Base-by-base conservation (phyloP, 805 yeast species). In the Teunomyces barrocoloradensis region DNA sequence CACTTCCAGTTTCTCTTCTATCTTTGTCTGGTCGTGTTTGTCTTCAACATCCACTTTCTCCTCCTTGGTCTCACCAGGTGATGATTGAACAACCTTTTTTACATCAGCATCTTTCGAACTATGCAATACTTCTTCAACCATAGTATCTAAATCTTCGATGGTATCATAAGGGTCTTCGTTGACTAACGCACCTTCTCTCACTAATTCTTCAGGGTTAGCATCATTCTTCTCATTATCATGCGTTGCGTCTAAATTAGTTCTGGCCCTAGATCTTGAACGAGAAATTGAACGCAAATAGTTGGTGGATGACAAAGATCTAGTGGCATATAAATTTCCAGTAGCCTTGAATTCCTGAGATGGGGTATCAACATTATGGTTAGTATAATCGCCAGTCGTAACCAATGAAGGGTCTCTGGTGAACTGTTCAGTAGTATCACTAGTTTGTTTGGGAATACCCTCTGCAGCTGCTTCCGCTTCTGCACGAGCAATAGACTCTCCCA, bases 221-320 rank as follows among this genome's bases (percentile, higher is more conserved):
- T 63, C 67, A 43, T 59, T 60, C 50, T 61, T 58, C 13, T 71
- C 69, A 13, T 59, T 59, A 21, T 61, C 53, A 48, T 68, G 71
- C 43, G 61, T 56, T 5, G 47, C 35, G 20, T 50, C 48, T 27
- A 41, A 10, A 13, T 44, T 49, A 27, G 67, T 60, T 23, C 63
- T 61, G 25, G 69, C 71, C 62, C 86, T 73, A 6, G 86, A 79
- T 57, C 87, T 71, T 1, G 87, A 81, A 61, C 87, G 71, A 1
- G 87, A 82, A 39, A 82, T 80, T 0, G 86, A 79, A 54, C 90
- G 76, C 53, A 85, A 69, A 58, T 83, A 85, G 50, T 79, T 71
- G 35, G 78, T 63, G 0, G 82, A 77, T 13, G 81, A 69, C 35
- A 55, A 60, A 0, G 75, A 57, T 58, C 76, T 56, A 55, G 72